These are phyloP conservation scores for Penicillium sclerotigenum DNA, from an alignment of 2,329 filamentous ascomycete genomes.

Conservation along the genomic window DNA sequence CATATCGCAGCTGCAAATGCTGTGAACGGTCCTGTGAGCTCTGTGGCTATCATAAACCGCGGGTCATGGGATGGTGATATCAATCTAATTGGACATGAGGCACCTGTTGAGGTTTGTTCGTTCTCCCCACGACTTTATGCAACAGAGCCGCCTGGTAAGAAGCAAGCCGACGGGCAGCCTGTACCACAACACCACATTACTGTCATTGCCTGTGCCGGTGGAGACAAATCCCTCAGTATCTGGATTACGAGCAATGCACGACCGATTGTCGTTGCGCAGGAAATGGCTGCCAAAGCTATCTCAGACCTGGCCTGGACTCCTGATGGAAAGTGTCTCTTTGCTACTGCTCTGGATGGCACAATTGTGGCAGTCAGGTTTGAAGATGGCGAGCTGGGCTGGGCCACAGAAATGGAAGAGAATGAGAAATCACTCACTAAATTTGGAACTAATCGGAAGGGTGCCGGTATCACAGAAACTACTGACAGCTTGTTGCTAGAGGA, in stretches of 20 bases:
- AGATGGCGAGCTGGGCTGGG: slow-evolving; percentile 82
- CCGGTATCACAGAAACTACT: slow-evolving; percentile 88
- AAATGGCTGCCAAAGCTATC: slow-evolving; percentile 85
- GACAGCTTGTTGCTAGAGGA: slow-evolving; percentile 85
- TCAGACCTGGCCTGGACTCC: slow-evolving; percentile 93
- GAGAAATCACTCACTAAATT: slow-evolving; percentile 91
- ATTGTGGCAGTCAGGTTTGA: slow-evolving; percentile 81
- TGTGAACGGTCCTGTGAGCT: slow-evolving; percentile 94
- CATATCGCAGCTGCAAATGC: slow-evolving; percentile 97
- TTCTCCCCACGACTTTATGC: slow-evolving; percentile 92
- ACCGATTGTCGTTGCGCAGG: slow-evolving; percentile 84
- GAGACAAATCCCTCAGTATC: slow-evolving; percentile 92
- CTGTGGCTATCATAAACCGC: slow-evolving; percentile 91
- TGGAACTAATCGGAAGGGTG: slow-evolving; percentile 79
- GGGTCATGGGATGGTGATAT: slow-evolving; percentile 94
- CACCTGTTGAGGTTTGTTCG: slow-evolving; percentile 92
- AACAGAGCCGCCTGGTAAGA: slow-evolving; percentile 58
- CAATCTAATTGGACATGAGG: slow-evolving; percentile 95
- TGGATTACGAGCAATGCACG: slow-evolving; percentile 97
- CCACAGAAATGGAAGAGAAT: slow-evolving; percentile 81
- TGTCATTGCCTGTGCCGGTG: slow-evolving; percentile 93
- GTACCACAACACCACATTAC: slow-evolving; percentile 62
- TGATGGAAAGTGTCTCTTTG: slow-evolving; percentile 81
- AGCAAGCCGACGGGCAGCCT: slow-evolving; percentile 43
- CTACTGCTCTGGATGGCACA: slow-evolving; percentile 83